Base-by-base conservation (phyloP, 768 basidiomycete genomes). In the Pisolithus sp. region DNA sequence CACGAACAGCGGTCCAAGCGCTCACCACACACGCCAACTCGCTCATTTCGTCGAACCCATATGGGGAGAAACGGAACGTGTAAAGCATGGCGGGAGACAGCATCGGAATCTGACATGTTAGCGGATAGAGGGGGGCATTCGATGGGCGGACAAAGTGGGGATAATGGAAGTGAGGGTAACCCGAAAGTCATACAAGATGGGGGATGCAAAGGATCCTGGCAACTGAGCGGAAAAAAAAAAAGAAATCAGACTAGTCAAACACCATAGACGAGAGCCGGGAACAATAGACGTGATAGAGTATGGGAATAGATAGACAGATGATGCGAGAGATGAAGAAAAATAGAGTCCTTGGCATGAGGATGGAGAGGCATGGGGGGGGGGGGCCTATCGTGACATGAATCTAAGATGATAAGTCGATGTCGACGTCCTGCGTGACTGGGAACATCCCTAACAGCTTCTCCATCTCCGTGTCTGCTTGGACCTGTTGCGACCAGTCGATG, bases 361-460 rank as follows among this genome's bases (percentile, higher is more conserved):
- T 53, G 55, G 40, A 49, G 36, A 24, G 23, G 15, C 21, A 44
- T 15, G 42, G 15, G 15, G 43, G 30, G 7, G n/a, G 7, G 30
- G 2, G 24, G 43, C 23, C 21, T 45, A 21, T 34, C 34, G 34
- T 12, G 12, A 4, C 5, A 34, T 34, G 34, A 13, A 5, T 34
- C 34, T 34, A 34, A 34, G 34, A 34, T 23, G 60, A 57, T 57
- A 63, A 58, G 62, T 65, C 65, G 53, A 65, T 61, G 37, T 63
- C 68, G 38, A 59, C 57, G 44, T 44, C 67, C 45, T 66, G 62
- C 34, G 59, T 67, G 54, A 54, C 63, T 41, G 77, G 75, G 57
- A 79, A 63, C 68, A 80, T 69, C 62, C 79, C 79, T 65, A 85
- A 62, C 49, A 85, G 68, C 66, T 72, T 78, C 71, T 82, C 78